phyloP scores from a whole-genome alignment of 768 basidiomycete genomes.

The Russula olivacea region DNA sequence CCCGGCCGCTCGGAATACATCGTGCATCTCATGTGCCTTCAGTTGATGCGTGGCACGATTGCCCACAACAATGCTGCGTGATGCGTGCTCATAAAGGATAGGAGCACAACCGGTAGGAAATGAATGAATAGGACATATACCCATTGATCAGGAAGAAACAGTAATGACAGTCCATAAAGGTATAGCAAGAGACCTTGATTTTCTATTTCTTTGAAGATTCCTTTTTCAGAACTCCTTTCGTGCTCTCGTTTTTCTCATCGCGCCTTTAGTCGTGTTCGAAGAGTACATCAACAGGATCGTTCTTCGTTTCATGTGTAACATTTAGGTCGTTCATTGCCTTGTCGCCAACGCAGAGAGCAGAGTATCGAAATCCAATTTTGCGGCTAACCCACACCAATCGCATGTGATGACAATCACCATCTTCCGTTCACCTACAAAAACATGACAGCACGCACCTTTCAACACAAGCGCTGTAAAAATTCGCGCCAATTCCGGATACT shows the following conservation, averaged over 20 bases:
- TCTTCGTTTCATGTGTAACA: neutral
- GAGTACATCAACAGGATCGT: neutral
- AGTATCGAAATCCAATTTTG: slow-evolving; percentile 60
- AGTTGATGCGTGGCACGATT: no score
- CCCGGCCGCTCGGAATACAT: no score
- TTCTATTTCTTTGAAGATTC: neutral
- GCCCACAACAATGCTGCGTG: no score
- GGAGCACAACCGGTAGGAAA: neutral
- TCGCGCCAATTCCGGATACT: slow-evolving; percentile 60
- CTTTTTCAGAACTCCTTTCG: no score
- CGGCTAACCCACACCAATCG: slow-evolving; percentile 36
- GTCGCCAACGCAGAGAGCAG: slow-evolving; percentile 52
- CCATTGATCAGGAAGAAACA: neutral
- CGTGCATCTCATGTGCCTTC: no score
- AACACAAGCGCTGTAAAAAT: slow-evolving; percentile 62
- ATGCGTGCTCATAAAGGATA: no score
- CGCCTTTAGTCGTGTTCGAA: no score
- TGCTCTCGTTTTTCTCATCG: no score
- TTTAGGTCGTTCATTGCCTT: slow-evolving; percentile 27
- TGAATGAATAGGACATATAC: neutral
- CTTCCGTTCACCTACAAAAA: neutral
- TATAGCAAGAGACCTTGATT: neutral
- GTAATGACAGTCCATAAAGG: slow-evolving; percentile 10
- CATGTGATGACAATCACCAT: neutral
- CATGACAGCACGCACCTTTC: slow-evolving; percentile 51